Evolutionary conservation across 78 protist genomes (phyloP).

Genomic region (Bodo saltans): DNA sequence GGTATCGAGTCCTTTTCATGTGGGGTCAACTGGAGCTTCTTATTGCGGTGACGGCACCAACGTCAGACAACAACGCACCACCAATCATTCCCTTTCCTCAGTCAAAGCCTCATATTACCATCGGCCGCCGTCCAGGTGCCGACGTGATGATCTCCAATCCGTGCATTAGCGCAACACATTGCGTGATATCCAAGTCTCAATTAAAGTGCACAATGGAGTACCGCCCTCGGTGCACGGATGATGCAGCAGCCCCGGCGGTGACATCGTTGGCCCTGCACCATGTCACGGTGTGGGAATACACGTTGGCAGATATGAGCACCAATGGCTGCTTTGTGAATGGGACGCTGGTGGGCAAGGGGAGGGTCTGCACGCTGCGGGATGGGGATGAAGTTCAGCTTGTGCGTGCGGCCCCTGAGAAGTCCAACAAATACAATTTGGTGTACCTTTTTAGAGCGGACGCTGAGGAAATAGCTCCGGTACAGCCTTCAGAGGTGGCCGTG

Average conservation of each 20-base stretch:
- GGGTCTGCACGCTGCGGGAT: neutral
- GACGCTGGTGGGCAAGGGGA: neutral
- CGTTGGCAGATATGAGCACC: neutral
- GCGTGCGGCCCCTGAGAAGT: neutral
- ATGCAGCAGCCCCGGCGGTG: neutral
- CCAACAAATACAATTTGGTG: neutral
- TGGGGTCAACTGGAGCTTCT: no score
- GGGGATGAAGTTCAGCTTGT: neutral
- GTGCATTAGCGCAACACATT: neutral
- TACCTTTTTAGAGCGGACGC: neutral
- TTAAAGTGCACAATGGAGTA: no score
- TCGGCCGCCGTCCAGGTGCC: neutral
- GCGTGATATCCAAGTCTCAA: neutral
- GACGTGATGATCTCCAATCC: neutral
- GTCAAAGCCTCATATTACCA: no score
- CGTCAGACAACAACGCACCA: no score
- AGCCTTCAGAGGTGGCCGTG: no score
- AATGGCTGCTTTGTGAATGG: neutral
- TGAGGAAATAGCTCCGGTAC: no score
- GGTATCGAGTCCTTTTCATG: no score
- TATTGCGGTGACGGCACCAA: no score
- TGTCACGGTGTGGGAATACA: no score
- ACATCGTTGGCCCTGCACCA: no score
- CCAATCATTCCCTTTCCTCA: no score
- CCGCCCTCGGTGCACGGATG: no score